Percentiles rank a stretch among this genome's conserved stretches.
phyloP scores from a whole-genome alignment of 179 eudicot species.

The Carnegiea gigantea region DNA sequence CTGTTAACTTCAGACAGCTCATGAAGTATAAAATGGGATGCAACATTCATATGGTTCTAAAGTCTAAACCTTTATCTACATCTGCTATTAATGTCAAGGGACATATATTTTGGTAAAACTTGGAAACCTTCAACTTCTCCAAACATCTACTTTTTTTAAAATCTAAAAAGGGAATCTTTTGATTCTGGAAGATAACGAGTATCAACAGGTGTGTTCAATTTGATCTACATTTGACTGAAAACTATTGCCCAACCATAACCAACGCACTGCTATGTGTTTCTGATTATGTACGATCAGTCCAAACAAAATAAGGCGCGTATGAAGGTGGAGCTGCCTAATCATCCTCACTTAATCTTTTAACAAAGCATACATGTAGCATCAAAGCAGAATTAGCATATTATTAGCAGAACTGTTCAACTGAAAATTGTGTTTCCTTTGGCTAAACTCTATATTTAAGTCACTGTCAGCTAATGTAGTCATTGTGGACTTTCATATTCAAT shows the following conservation, averaged over 20 bases:
- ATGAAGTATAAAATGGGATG: neutral
- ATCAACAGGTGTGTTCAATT: neutral
- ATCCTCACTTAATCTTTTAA: conserved; percentile 6
- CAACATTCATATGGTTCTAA: neutral
- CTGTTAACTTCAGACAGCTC: conserved; percentile 21
- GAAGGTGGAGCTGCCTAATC: conserved; percentile 15
- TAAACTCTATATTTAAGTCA: neutral
- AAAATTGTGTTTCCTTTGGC: neutral
- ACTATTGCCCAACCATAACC: conserved; percentile 31
- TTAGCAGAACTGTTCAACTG: conserved; percentile 4
- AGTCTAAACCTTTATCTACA: neutral
- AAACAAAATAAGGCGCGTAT: conserved; percentile 11
- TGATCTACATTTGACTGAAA: conserved; percentile 23
- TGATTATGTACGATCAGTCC: conserved; percentile 18
- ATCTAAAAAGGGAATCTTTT: neutral
- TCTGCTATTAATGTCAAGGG: neutral
- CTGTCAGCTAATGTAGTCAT: no score
- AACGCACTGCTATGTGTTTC: conserved; percentile 1
- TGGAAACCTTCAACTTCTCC: neutral
- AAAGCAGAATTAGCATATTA: conserved; percentile 8
- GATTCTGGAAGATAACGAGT: no score
- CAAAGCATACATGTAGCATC: conserved; percentile 14
- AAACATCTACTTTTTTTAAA: no score
- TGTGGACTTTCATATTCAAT: neutral
- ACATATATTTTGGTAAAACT: no score